Evolutionary conservation across 495 filamentous ascomycete species (phyloP).

Genomic region (Tuber indicum): DNA sequence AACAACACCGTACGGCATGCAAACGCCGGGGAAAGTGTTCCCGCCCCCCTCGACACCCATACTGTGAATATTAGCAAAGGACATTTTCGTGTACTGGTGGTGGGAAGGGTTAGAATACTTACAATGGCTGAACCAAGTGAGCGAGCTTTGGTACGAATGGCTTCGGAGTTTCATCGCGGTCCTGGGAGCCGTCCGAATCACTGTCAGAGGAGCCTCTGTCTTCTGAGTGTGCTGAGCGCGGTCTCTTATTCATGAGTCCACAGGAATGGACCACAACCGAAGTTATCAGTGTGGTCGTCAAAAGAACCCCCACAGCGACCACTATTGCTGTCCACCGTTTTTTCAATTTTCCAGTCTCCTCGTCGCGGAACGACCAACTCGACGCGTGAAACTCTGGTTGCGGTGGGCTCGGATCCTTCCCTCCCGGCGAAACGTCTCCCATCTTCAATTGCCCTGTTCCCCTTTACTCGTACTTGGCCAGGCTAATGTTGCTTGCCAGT

Average conservation of each 20-base stretch:
- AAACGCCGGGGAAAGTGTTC: slow-evolving; percentile 64
- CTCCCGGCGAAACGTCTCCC: background rate
- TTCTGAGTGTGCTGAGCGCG: background rate
- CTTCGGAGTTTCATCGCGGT: background rate
- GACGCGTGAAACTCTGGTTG: background rate
- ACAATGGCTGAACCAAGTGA: slow-evolving; percentile 1
- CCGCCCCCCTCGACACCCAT: slow-evolving; percentile 50
- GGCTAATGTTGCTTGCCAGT: background rate
- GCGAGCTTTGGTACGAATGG: background rate
- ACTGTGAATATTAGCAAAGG: slow-evolving; percentile 16
- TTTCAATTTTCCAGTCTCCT: background rate
- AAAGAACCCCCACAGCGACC: background rate
- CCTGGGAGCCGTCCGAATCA: background rate
- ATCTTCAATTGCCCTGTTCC: background rate
- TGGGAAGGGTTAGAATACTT: background rate
- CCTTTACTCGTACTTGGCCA: background rate
- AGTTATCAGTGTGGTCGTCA: background rate
- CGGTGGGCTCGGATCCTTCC: background rate
- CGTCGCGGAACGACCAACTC: background rate
- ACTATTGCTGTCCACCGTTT: slow-evolving; percentile 4
- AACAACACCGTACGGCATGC: slow-evolving; percentile 61
- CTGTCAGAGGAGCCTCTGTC: background rate
- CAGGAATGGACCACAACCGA: background rate
- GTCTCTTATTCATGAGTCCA: background rate
- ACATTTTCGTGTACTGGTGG: background rate